Base-by-base conservation (phyloP, 83 land plant genomes). In the Isoetes engelmannii region DNA sequence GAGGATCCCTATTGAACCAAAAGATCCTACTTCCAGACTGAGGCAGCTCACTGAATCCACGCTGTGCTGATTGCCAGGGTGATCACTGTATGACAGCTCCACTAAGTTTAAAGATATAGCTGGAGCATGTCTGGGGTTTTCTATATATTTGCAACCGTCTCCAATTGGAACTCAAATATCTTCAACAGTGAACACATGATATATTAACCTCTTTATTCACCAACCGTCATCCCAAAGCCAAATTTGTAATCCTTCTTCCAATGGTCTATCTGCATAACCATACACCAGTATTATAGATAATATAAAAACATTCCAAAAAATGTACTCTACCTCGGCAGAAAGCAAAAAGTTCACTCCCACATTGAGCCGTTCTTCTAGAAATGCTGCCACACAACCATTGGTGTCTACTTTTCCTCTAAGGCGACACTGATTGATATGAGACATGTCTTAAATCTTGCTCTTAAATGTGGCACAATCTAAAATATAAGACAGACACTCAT, bases 311-410 rank as follows among this genome's bases (percentile, higher is more conserved):
- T 21, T 37, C 15, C 28, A 63, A 4, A 4, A 13, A 53, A 6
- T n/a, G 47, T 41, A 12, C 80, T 74, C 37, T 41, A 93, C 98
- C 92, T 93, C 98, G 5, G 98, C 98, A 60, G 98, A 93, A 66
- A 93, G 92, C 75, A 93, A 75, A 57, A 93, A 94, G 79, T 91
- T 94, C 15, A 94, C 87, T 48, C 99, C 99, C 86, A 94, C 82
- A 63, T 86, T 94, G 10, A 93, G 67, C 60, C 99, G 73, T 71
- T 94, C 99, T 73, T 94, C 99, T 48, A 94, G 83, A 75, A 72
- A 88, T 63, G 99, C 85, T 58, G 89, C 83, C 6, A 85, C 82
- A 45, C 84, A 78, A 9, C 99, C 97, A 79, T 91, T 94, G 13
- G 94, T 88, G 70, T 94, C 99, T 56, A 94, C 67, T 81, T 86